Percentiles rank a stretch among this genome's conserved stretches.
phyloP scores from a whole-genome alignment of 2,329 filamentous ascomycete genomes.

The Mariannaea sp. region DNA sequence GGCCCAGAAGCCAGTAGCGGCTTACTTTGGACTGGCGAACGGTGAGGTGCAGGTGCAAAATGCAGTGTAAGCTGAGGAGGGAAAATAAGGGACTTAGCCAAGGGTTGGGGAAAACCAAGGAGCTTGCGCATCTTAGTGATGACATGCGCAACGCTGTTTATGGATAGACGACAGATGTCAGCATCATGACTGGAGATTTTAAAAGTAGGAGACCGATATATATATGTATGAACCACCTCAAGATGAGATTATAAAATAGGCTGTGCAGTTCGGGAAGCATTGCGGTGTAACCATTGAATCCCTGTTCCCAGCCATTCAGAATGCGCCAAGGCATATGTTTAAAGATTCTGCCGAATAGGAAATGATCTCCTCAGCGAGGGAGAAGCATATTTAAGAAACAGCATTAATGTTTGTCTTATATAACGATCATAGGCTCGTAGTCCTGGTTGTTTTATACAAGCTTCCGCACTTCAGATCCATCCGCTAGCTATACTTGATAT shows the following conservation, averaged over 20 bases:
- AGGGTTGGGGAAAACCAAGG: background rate
- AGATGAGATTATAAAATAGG: background rate
- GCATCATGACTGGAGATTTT: background rate
- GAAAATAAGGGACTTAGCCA: slow-evolving; percentile 2
- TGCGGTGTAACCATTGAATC: background rate
- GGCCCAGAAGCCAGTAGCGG: slow-evolving; percentile 89
- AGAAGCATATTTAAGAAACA: slow-evolving; percentile 17
- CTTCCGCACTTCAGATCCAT: slow-evolving; percentile 38
- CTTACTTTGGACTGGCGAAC: slow-evolving; percentile 91
- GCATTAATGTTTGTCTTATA: slow-evolving; percentile 39
- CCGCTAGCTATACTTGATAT: slow-evolving; percentile 44
- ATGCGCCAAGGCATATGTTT: slow-evolving; percentile 2
- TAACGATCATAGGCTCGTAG: slow-evolving; percentile 43
- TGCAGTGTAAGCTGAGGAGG: slow-evolving; percentile 21
- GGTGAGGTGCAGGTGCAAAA: slow-evolving; percentile 58
- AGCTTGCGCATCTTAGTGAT: background rate
- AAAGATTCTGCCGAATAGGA: slow-evolving; percentile 2
- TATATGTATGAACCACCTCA: background rate
- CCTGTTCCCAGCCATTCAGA: slow-evolving; percentile 8
- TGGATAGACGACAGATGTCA: background rate
- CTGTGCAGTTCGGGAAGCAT: background rate
- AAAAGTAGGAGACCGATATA: slow-evolving; percentile 1
- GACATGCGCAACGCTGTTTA: background rate
- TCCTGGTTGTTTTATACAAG: slow-evolving; percentile 45
- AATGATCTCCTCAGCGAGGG: slow-evolving; percentile 1